Evolutionary conservation across 352 stramenopile genomes (phyloP).

Genomic region (Globisporangium acanthophoron): DNA sequence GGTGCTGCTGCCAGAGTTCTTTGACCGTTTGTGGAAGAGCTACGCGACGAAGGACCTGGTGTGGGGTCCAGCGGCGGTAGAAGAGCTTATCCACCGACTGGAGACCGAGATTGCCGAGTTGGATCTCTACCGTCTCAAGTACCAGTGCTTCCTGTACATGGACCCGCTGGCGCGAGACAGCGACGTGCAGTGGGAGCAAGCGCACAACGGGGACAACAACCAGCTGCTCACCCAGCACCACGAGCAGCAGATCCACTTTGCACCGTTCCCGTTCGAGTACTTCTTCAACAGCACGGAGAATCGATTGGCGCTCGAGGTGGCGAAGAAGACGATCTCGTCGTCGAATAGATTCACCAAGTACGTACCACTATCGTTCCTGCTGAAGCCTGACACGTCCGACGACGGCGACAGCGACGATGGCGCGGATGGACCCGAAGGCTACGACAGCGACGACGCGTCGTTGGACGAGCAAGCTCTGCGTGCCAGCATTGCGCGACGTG

Average conservation of each 20-base stretch:
- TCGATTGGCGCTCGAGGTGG: slow-evolving; percentile 58
- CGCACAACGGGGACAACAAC: slow-evolving; percentile 7
- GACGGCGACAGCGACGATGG: slow-evolving; percentile 59
- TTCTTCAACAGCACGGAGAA: slow-evolving; percentile 60
- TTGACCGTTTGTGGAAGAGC: slow-evolving; percentile 73
- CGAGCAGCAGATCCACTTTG: slow-evolving; percentile 24
- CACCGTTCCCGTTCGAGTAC: slow-evolving; percentile 71
- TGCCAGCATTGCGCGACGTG: slow-evolving; percentile 22
- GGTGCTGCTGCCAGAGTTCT: slow-evolving; percentile 83
- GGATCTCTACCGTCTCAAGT: slow-evolving; percentile 75
- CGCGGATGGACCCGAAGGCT: slow-evolving; percentile 42
- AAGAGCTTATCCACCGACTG: slow-evolving; percentile 71
- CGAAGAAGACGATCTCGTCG: slow-evolving; percentile 72
- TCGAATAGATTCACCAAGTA: slow-evolving; percentile 77
- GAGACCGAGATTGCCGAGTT: slow-evolving; percentile 66
- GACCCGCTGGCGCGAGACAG: slow-evolving; percentile 64
- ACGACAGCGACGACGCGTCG: slow-evolving; percentile 69
- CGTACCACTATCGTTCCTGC: slow-evolving; percentile 71
- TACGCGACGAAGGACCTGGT: slow-evolving; percentile 78
- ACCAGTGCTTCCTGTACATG: slow-evolving; percentile 78
- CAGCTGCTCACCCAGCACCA: slow-evolving; percentile 20
- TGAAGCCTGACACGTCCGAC: slow-evolving; percentile 69
- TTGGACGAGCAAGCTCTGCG: slow-evolving; percentile 38
- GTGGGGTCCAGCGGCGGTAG: slow-evolving; percentile 62
- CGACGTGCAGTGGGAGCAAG: slow-evolving; percentile 38